Conservation (phyloP, 140 eudicot genomes). For the Bidens hawaiensis region DNA sequence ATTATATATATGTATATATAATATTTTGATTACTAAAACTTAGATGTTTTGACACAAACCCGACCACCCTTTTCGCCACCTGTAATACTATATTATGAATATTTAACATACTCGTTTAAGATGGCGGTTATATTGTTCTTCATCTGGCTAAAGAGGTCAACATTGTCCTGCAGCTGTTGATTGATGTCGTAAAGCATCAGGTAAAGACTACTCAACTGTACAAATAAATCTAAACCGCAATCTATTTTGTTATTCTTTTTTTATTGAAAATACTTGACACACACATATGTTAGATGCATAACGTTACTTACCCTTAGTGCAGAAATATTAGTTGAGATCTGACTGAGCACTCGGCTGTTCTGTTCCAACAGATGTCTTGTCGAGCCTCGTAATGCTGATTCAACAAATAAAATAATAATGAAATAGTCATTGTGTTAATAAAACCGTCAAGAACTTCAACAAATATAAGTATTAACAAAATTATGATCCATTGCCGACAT, state of each 20-base stretch:
- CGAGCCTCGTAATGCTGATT: slow-evolving; percentile 58
- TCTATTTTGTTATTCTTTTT: background rate
- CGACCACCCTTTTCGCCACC: background rate
- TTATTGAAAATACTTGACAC: background rate
- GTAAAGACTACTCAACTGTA: slow-evolving; percentile 7
- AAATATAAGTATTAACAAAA: background rate
- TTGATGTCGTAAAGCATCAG: slow-evolving; percentile 21
- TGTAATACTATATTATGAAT: slow-evolving; percentile 7
- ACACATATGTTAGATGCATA: background rate
- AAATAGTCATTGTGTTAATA: slow-evolving; percentile 8
- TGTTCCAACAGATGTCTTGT: slow-evolving; percentile 57
- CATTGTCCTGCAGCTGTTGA: slow-evolving; percentile 72
- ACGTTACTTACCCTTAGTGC: slow-evolving; percentile 46
- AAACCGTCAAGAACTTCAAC: slow-evolving; percentile 11
- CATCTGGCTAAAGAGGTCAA: slow-evolving; percentile 58
- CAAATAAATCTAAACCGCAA: background rate
- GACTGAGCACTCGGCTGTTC: slow-evolving; percentile 56
- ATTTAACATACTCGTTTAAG: slow-evolving; percentile 56
- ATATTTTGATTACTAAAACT: background rate
- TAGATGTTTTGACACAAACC: background rate
- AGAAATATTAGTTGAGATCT: slow-evolving; percentile 58
- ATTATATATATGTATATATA: background rate
- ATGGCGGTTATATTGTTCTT: slow-evolving; percentile 65
- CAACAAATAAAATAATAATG: background rate
- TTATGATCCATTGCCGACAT: no score